Conservation (phyloP, 805 yeast species). For the Teunomyces funiuensis region DNA sequence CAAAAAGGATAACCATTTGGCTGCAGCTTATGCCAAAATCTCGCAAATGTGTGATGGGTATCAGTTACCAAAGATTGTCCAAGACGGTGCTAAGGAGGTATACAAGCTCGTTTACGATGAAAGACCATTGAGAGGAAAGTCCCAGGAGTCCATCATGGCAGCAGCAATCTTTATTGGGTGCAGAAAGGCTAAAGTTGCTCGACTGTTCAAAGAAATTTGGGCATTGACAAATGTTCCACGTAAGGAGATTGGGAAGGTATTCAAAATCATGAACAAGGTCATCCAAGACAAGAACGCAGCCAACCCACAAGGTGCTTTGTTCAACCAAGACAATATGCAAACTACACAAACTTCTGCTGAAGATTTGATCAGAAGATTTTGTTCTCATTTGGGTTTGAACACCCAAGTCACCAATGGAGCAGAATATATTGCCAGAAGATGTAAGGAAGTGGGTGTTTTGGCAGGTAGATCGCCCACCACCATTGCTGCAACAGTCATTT, state of each 20-base stretch:
- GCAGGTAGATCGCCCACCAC: slow-evolving; percentile 98
- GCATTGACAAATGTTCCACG: slow-evolving; percentile 91
- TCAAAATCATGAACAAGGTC: slow-evolving; percentile 70
- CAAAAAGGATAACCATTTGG: slow-evolving; percentile 81
- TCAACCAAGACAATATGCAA: slow-evolving; percentile 50
- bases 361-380: slow-evolving; percentile 91
- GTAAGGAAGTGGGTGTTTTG: slow-evolving; percentile 87
- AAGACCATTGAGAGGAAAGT: slow-evolving; percentile 79
- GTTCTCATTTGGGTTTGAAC: slow-evolving; percentile 88
- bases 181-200: slow-evolving; percentile 87
- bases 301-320: slow-evolving; percentile 41
- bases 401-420: slow-evolving; percentile 89
- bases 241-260: slow-evolving; percentile 91
- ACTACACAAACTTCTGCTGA: slow-evolving; percentile 90
- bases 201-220: slow-evolving; percentile 95
- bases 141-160: slow-evolving; percentile 93
- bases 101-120: slow-evolving; percentile 90
- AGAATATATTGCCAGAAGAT: slow-evolving; percentile 84
- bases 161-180: slow-evolving; percentile 95
- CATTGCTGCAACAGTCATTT: slow-evolving; percentile 95
- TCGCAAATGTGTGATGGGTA: slow-evolving; percentile 97
- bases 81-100: slow-evolving; percentile 96
- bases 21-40: slow-evolving; percentile 85
- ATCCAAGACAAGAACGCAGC: slow-evolving; percentile 57
- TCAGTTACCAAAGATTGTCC: slow-evolving; percentile 90